Base-by-base conservation (phyloP, 768 basidiomycete genomes). In the Symmetrospora coprosmae region DNA sequence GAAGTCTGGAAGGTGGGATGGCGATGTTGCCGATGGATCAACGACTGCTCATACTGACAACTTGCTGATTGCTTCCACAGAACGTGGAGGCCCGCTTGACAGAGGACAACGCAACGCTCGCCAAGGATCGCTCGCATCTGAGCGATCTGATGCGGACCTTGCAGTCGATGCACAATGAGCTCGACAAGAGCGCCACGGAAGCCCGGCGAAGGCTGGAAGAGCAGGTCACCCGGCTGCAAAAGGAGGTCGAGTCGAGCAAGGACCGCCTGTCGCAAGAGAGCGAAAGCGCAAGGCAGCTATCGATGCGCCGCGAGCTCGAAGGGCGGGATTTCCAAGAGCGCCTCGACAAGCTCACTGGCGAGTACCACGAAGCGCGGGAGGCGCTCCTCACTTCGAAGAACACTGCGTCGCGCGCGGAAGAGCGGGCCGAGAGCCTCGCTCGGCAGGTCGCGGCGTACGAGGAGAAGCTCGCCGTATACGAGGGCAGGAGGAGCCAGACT, bases 141-240 rank as follows among this genome's bases (percentile, higher is more conserved):
- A 81, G 86, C 1, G 87, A 90, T 70, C 77, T 94, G 27, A 87
- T 92, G 81, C 76, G 78, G 25, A 91, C 87, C 69, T 82, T 92
- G 23, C 87, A 90, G 73, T 84, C 80, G 68, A 88, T 94, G 81
- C 86, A 88, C 67, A 81, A 80, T 56, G 91, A 94, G 66, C 76
- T 87, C 6, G 88, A 91, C 69, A 79, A 82, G 49, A 84, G 85
- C 0, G 81, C 83, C 5, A 82, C 84, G 69, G 91, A 87, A 61
- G 86, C 91, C 66, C 79, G 86, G 19, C 76, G 81, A 14, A 80
- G 87, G 7, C 74, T 91, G 33, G 89, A 94, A 72, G 81, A 76
- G 56, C 83, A 88, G 66, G 73, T 88, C 39, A 81, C 86, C 66
- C 77, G 83, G 73, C 73, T 89, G 53, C 86, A 90, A 69, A 75